phyloP scores from a whole-genome alignment of 2,329 filamentous ascomycete species.

The Akanthomyces muscarius region DNA sequence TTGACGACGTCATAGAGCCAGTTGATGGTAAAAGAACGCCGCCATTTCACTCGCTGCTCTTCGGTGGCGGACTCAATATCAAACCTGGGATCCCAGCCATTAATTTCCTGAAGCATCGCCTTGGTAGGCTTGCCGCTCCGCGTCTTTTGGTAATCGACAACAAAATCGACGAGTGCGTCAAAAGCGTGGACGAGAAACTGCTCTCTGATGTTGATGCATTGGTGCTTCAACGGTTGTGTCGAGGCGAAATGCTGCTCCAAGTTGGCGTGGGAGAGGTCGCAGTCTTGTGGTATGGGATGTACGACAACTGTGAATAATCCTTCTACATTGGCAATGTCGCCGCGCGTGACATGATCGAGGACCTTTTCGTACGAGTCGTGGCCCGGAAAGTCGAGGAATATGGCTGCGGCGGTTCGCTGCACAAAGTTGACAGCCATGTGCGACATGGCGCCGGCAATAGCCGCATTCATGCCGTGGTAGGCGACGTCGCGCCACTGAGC shows the following conservation, averaged over 20 bases:
- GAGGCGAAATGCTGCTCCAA: not conserved
- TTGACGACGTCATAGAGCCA: constrained; percentile 52
- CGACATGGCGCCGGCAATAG: constrained; percentile 40
- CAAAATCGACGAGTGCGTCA: constrained; percentile 40
- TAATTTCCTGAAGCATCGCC: constrained; percentile 35
- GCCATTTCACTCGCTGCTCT: constrained; percentile 41
- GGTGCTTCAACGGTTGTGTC: not conserved
- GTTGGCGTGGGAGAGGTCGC: not conserved
- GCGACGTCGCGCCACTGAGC: constrained; percentile 41
- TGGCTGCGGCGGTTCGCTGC: constrained; percentile 32
- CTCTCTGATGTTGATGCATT: constrained; percentile 33
- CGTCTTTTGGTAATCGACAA: constrained; percentile 42
- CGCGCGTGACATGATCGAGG: constrained; percentile 38
- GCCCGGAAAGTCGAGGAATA: constrained; percentile 44
- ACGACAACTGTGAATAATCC: constrained; percentile 24
- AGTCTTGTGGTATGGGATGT: not conserved
- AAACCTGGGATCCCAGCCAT: constrained; percentile 39
- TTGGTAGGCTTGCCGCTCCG: constrained; percentile 45
- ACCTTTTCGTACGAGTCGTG: constrained; percentile 41
- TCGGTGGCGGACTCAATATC: constrained; percentile 35
- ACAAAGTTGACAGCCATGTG: constrained; percentile 41
- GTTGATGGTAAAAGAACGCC: constrained; percentile 45
- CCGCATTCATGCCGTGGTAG: constrained; percentile 41
- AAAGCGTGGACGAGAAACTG: constrained; percentile 41
- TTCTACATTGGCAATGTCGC: constrained; percentile 31